A percentile compares a stretch with the other conserved stretches of the same genome.
These are phyloP conservation scores for Cyberlindnera saturnus DNA, from an alignment of 805 yeast species.

Conservation along the genomic window DNA sequence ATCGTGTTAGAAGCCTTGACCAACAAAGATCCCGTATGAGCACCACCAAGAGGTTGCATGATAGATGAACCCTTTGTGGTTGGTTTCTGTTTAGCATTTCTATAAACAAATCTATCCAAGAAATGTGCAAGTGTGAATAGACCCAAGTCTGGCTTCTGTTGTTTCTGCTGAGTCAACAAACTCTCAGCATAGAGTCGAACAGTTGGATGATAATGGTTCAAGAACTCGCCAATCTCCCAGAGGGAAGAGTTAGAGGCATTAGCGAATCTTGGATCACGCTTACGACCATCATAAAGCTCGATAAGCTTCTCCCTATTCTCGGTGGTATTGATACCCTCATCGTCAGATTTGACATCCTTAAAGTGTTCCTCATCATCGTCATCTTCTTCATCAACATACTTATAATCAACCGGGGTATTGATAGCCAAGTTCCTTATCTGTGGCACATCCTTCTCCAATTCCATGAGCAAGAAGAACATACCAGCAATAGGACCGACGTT, in stretches of 20 bases:
- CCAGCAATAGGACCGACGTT: slow-evolving; percentile 87
- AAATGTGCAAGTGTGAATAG: slow-evolving; percentile 83
- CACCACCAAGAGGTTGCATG: slow-evolving; percentile 96
- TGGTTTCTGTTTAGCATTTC: slow-evolving; percentile 78
- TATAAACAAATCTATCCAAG: slow-evolving; percentile 92
- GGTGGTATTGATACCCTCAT: slow-evolving; percentile 14
- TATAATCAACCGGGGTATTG: slow-evolving; percentile 47
- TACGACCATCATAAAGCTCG: slow-evolving; percentile 65
- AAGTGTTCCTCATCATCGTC: slow-evolving; percentile 31
- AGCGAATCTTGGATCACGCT: slow-evolving; percentile 91
- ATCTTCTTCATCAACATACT: slow-evolving; percentile 42
- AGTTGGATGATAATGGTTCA: slow-evolving; percentile 88
- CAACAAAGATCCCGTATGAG: slow-evolving; percentile 61
- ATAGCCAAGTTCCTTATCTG: slow-evolving; percentile 57
- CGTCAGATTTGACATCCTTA: slow-evolving; percentile 26
- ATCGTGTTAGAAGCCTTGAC: slow-evolving; percentile 53
- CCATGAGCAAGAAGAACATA: slow-evolving; percentile 66
- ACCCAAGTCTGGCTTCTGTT: slow-evolving; percentile 83
- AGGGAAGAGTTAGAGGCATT: slow-evolving; percentile 74
- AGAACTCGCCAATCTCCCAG: slow-evolving; percentile 79
- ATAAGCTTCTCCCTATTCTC: slow-evolving; percentile 7
- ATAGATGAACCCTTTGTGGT: slow-evolving; percentile 80
- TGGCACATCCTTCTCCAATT: slow-evolving; percentile 59
- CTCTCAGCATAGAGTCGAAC: slow-evolving; percentile 73
- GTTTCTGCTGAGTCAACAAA: slow-evolving; percentile 38